Evolutionary conservation across 805 yeast species (phyloP), one percentile per base, ranked within the genome.

Genomic region (Metschnikowia aberdeeniae): DNA sequence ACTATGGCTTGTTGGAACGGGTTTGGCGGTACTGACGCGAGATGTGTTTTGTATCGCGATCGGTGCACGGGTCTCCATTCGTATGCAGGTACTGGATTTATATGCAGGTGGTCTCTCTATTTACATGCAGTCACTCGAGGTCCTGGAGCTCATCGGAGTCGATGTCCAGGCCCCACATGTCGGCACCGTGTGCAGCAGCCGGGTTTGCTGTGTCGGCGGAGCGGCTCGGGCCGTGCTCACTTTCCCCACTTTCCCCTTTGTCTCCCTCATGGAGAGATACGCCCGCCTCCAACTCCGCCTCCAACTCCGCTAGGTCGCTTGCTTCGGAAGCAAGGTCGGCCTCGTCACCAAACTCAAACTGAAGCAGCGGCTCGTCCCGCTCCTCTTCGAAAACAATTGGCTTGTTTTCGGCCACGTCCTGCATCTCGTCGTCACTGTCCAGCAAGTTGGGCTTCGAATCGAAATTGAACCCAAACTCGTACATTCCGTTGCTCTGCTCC

Each of bases 401-500:
- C 12, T 39, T 8, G 24, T 39, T 11, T 3, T 14, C 33, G 10
- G 9, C 34, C 7, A 33, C 17, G n/a, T 19, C 41, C 6, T 29
- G 44, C 34, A 34, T 39, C 8, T 50, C 52, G 13, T 51, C 55
- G 37, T 49, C 55, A n/a, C 54, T 49, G 11, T 51, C 54, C 52
- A 51, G 54, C 4, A 50, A 26, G 28, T 40, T 46, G 7, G 53
- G n/a, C 6, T 43, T 40, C 13, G 64, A 60, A 17, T 66, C 67
- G 44, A 63, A 57, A 52, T 49, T 70, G 41, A 73, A 51, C 53
- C 75, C 52, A 61, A 65, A 42, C 60, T 64, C 48, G 53, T 55
- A 34, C 47, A 50, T 45, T 71, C 66, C 40, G 47, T 54, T 29
- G 58, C 59, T 48, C 62, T 62, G 41, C 61, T 66, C 46, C 50